Base-by-base conservation (phyloP, 129 eudicot species). In the Saussurea involucrata region DNA sequence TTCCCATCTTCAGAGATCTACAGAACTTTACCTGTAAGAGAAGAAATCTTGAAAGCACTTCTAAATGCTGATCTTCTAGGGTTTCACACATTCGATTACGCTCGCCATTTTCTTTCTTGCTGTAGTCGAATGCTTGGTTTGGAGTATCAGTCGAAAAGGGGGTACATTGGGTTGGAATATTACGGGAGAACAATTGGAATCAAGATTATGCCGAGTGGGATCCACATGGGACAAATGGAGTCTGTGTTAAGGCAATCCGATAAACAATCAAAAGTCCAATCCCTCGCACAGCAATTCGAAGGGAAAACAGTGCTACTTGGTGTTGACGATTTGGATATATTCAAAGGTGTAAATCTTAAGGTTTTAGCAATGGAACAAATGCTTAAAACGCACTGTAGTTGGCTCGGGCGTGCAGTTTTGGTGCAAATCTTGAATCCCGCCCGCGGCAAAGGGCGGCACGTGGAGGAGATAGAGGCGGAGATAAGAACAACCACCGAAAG, bases 1-100 rank as follows among this genome's bases (percentile, higher is more conserved):
- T 87, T 87, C 53, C 92, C 92, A 31, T 88, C 92, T 3, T 88
- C 92, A 0, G 92, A 88, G 72, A 88, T 88, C 42, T 88, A 88
- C 37, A 69, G 92, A 69, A 88, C 92, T 22, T 66, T 88, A 2
- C 92, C 92, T 0, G 89, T 88, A 3, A 29, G 92, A 55, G 89
- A 85, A 12, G 89, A 88, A 73, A 88, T 88, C 68, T 65, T 88
- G 36, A 88, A 84, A 76, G 87, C 89, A n/a, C 77, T 88, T 13
- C 69, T 88, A 34, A 88, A 88, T 55, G 78, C 87, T n/a, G 92
- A 88, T 78, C 86, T 88, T 0, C 74, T 86, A 5, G 89, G 89
- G 57, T 86, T 86, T 57, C 89, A 86, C 37, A 86, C 89, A 8
- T 86, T 86, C 64, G 90, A 85, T 61, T 69, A 76, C 40, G 81